Evolutionary conservation across 768 basidiomycete species (phyloP).

Genomic region (Tylopilus rubrobrunneus): DNA sequence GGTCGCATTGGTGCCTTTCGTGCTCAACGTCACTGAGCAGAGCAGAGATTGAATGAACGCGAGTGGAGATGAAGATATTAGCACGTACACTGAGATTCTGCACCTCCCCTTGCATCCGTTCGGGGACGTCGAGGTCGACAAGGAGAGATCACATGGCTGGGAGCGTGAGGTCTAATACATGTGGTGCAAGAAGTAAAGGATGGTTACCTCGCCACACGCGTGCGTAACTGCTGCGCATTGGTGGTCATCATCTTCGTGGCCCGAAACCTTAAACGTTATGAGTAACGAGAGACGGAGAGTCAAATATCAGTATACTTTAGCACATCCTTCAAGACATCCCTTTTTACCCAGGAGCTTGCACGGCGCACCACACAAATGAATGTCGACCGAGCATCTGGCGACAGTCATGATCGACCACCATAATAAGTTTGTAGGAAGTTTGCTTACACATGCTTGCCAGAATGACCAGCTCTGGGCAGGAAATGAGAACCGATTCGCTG

Average conservation of each 20-base stretch:
- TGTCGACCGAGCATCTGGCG: constrained; percentile 46
- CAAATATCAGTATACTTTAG: constrained; percentile 36
- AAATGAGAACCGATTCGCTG: background rate
- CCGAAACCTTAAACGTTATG: constrained; percentile 35
- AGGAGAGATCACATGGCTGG: constrained; percentile 42
- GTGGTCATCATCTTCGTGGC: constrained; percentile 48
- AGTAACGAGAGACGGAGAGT: background rate
- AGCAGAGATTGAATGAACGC: background rate
- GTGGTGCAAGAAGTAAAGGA: background rate
- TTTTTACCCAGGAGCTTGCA: constrained; percentile 43
- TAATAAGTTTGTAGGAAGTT: constrained; percentile 1
- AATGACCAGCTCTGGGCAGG: constrained; percentile 48
- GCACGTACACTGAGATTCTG: constrained; percentile 36
- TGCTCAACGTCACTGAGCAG: constrained; percentile 44
- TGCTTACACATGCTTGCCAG: constrained; percentile 50
- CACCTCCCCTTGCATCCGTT: constrained; percentile 41
- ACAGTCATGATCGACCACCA: background rate
- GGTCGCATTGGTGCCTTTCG: constrained; percentile 45
- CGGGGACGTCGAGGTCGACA: constrained; percentile 14
- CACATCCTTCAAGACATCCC: constrained; percentile 52
- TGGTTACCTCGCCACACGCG: constrained; percentile 49
- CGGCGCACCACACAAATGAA: constrained; percentile 52
- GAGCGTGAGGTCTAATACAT: background rate
- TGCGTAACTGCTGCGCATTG: constrained; percentile 49
- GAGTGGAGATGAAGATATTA: background rate